Conservation (phyloP, 2,329 filamentous ascomycete genomes). For the Phaeosphaeriaceae sp. region DNA sequence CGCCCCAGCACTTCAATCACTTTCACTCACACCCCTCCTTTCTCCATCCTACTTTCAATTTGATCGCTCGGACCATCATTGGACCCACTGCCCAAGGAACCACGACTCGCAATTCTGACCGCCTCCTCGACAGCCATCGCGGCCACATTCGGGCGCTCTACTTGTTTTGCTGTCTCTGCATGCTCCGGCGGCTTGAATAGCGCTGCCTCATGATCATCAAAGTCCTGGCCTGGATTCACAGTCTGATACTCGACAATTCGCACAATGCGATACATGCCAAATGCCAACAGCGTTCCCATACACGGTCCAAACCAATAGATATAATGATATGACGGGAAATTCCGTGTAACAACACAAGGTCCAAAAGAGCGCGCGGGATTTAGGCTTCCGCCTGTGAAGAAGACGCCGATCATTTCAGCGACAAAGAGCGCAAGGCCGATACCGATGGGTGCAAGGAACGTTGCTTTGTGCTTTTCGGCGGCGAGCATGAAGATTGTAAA, state of each 20-base stretch:
- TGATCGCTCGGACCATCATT: background rate
- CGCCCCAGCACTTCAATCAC: background rate
- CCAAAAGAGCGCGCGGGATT: conserved; percentile 53
- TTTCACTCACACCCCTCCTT: background rate
- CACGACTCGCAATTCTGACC: conserved; percentile 18
- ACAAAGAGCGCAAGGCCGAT: conserved; percentile 76
- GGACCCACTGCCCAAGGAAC: background rate
- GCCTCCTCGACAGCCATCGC: conserved; percentile 34
- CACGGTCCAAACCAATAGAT: conserved; percentile 52
- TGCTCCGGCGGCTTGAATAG: conserved; percentile 39
- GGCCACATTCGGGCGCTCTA: conserved; percentile 41
- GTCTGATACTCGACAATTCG: conserved; percentile 51
- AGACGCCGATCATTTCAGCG: conserved; percentile 56
- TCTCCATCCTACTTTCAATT: background rate
- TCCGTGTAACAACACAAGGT: conserved; percentile 47
- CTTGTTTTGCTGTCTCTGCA: conserved; percentile 30
- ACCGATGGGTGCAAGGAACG: conserved; percentile 72
- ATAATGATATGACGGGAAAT: conserved; percentile 51
- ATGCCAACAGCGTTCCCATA: conserved; percentile 47
- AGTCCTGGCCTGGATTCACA: conserved; percentile 51
- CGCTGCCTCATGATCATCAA: conserved; percentile 46
- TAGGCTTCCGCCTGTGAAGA: conserved; percentile 52
- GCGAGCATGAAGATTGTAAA: conserved; percentile 66
- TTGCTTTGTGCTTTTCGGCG: conserved; percentile 75
- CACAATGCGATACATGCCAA: conserved; percentile 49